A percentile compares a stretch with the other conserved stretches of the same genome.
Evolutionary conservation across 768 basidiomycete species (phyloP).

Genomic region (Butyriboletus loyo): DNA sequence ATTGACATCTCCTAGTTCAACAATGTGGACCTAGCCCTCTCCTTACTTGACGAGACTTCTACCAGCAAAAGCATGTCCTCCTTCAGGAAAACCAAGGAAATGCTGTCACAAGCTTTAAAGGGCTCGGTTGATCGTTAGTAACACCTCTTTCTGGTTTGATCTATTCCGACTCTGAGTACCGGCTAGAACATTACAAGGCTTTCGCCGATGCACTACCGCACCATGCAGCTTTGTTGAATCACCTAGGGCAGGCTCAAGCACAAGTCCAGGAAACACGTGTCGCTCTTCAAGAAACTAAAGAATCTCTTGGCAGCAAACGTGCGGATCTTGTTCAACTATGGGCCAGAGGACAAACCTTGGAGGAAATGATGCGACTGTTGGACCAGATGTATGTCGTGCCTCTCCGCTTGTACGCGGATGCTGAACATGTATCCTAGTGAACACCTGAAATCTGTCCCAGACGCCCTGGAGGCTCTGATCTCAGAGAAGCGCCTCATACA

Average conservation of each 20-base stretch:
- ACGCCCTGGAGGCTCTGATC: slow-evolving; percentile 88
- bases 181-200: slow-evolving; percentile 84
- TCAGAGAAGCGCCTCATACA: slow-evolving; percentile 92
- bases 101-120: slow-evolving; percentile 77
- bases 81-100: slow-evolving; percentile 70
- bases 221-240: slow-evolving; percentile 73
- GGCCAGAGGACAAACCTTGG: slow-evolving; percentile 83
- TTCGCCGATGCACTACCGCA: slow-evolving; percentile 94
- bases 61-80: slow-evolving; percentile 72
- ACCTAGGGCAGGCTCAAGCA: slow-evolving; percentile 68
- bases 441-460: slow-evolving; percentile 85
- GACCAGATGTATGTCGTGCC: slow-evolving; percentile 78
- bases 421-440: slow-evolving; percentile 53
- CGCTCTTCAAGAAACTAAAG: slow-evolving; percentile 74
- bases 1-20: slow-evolving; percentile 63
- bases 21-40: slow-evolving; percentile 88
- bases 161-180: slow-evolving; percentile 4
- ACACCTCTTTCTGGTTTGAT: background rate
- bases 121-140: slow-evolving; percentile 84
- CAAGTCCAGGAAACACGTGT: slow-evolving; percentile 72
- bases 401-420: slow-evolving; percentile 5
- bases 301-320: slow-evolving; percentile 73
- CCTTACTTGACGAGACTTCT: slow-evolving; percentile 77
- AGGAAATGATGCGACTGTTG: slow-evolving; percentile 93
- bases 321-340: slow-evolving; percentile 89